Conservation (phyloP, 176 grass and related monocot genomes). For the Aegilops sharonensis region DNA sequence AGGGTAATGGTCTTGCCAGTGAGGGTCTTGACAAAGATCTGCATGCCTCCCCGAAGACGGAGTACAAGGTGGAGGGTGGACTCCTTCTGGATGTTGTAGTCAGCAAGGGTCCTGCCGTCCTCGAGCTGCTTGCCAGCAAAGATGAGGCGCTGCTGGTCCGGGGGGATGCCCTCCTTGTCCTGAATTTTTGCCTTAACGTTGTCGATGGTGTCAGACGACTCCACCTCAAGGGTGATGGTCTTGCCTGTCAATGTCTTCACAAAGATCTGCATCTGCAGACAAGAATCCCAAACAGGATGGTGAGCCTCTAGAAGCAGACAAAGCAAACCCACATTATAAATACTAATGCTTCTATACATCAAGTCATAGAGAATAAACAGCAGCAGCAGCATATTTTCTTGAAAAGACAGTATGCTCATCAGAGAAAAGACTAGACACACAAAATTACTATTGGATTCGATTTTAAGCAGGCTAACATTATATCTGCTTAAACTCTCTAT, state of each 20-base stretch:
- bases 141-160: conserved; percentile 65
- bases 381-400: no score
- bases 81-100: conserved; percentile 82
- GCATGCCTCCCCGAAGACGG: conserved; percentile 36
- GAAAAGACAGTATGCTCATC: no score
- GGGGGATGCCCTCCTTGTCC: conserved; percentile 71
- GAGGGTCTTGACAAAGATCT: background rate
- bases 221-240: conserved; percentile 56
- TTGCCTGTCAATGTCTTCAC: background rate
- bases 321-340: no score
- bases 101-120: conserved; percentile 59
- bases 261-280: conserved; percentile 42
- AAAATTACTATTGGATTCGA: no score
- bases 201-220: conserved; percentile 41
- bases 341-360: no score
- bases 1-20: conserved; percentile 51
- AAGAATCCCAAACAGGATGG: background rate
- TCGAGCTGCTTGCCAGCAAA: conserved; percentile 63
- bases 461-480: no score
- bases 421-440: no score
- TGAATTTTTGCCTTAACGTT: conserved; percentile 46
- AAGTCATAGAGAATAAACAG: no score
- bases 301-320: background rate
- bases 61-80: conserved; percentile 45
- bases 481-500: no score